A percentile compares a stretch with the other conserved stretches of the same genome.
Evolutionary conservation across 305 asterid species (phyloP).

Genomic region (Rubia occidens): DNA sequence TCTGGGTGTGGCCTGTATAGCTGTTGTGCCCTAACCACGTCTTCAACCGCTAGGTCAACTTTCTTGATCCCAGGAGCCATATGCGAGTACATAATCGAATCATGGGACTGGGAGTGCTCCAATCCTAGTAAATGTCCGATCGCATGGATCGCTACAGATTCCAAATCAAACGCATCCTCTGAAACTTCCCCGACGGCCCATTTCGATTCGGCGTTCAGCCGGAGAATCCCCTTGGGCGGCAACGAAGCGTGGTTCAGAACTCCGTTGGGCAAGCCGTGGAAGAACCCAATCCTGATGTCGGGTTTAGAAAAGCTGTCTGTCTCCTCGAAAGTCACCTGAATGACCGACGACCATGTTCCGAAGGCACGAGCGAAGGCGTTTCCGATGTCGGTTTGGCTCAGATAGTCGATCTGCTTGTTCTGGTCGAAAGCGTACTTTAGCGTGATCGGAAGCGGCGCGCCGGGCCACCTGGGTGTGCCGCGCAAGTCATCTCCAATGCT

Average conservation of each 20-base stretch:
- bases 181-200: neutral
- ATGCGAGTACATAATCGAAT: neutral
- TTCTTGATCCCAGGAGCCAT: neutral
- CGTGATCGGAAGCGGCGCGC: neutral
- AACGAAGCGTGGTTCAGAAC: neutral
- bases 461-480: neutral
- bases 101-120: neutral
- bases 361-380: neutral
- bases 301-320: neutral
- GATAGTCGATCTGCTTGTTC: neutral
- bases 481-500: neutral
- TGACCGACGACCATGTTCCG: neutral
- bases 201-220: neutral
- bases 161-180: neutral
- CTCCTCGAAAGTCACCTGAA: neutral
- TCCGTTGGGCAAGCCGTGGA: neutral
- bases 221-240: neutral
- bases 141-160: neutral
- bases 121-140: slow-evolving; percentile 1
- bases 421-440: neutral
- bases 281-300: neutral
- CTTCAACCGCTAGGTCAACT: neutral
- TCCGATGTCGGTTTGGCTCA: neutral
- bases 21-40: neutral
- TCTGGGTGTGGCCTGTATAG: neutral